A percentile compares a stretch with the other conserved stretches of the same genome.
phyloP scores from a whole-genome alignment of 2,329 filamentous ascomycete species.

The Elsinoe arachidis region DNA sequence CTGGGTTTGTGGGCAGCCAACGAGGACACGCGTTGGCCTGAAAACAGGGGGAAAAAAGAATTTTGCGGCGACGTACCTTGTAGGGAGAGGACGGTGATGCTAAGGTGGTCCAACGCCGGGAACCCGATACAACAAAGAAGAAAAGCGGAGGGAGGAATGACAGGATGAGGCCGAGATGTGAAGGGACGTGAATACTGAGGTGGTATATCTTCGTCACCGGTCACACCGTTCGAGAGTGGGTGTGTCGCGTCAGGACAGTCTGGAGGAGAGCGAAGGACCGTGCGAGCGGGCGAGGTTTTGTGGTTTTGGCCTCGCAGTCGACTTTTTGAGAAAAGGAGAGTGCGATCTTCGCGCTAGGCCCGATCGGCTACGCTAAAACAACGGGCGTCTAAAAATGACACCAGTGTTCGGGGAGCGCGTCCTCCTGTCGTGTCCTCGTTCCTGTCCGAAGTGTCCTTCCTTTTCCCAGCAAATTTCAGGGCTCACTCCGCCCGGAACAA shows the following conservation, averaged over 20 bases:
- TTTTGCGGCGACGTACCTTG: conserved; percentile 5
- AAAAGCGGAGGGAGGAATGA: neutral
- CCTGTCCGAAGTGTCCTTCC: conserved; percentile 15
- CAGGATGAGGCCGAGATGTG: neutral
- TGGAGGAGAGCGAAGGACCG: conserved; percentile 4
- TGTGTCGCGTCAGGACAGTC: conserved; percentile 5
- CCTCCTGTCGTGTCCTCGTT: conserved; percentile 32
- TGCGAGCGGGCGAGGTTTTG: neutral
- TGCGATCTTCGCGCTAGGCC: conserved; percentile 14
- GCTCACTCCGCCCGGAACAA: conserved; percentile 7
- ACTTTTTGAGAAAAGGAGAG: conserved; percentile 12
- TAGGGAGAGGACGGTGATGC: neutral
- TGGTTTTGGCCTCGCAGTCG: neutral
- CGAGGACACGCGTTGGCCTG: conserved; percentile 9
- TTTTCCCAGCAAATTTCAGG: conserved; percentile 10
- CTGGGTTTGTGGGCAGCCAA: neutral
- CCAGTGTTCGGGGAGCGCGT: conserved; percentile 14
- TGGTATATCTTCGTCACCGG: conserved; percentile 10
- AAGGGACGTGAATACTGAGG: conserved; percentile 1
- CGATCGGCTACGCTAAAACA: conserved; percentile 12
- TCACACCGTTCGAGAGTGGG: conserved; percentile 9
- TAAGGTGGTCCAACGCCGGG: neutral
- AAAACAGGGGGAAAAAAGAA: conserved; percentile 11
- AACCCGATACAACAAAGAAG: conserved; percentile 4
- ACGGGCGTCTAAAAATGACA: conserved; percentile 16